These are phyloP conservation scores for Buddleja alternifolia DNA, from an alignment of 257 asterid species.

Conservation along the genomic window DNA sequence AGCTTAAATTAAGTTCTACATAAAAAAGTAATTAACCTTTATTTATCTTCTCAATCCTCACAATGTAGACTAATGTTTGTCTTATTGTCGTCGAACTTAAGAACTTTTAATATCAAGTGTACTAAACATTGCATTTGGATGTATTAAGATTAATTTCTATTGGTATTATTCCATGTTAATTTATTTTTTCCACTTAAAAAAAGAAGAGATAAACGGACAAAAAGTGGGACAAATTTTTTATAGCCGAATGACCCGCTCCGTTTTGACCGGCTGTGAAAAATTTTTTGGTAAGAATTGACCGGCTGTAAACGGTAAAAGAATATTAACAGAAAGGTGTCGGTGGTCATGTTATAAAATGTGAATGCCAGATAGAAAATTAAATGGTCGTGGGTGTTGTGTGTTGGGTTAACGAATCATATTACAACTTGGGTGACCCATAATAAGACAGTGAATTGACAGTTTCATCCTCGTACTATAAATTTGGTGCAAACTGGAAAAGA, in stretches of 20 bases:
- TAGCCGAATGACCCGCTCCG: slow-evolving; percentile 9
- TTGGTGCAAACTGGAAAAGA: not conserved
- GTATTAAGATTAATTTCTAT: slow-evolving; percentile 16
- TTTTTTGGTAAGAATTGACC: no score
- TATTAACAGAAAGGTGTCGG: slow-evolving; percentile 35
- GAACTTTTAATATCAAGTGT: not conserved
- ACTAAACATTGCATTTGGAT: slow-evolving; percentile 21
- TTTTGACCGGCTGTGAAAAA: slow-evolving; percentile 29
- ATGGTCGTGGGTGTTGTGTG: slow-evolving; percentile 29
- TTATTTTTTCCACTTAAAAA: not conserved
- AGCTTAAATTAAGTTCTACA: no score
- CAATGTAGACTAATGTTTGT: slow-evolving; percentile 15
- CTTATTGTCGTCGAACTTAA: slow-evolving; percentile 15
- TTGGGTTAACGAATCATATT: slow-evolving; percentile 31
- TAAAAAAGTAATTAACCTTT: not conserved
- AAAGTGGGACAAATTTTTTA: slow-evolving; percentile 15
- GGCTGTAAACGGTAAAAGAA: slow-evolving; percentile 19
- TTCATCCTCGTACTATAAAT: not conserved
- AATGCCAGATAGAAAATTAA: slow-evolving; percentile 30
- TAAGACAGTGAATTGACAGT: not conserved
- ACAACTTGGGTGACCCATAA: slow-evolving; percentile 17
- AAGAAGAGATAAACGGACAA: not conserved
- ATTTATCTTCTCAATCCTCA: not conserved
- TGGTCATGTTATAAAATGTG: slow-evolving; percentile 32
- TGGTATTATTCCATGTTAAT: slow-evolving; percentile 18